phyloP scores from a whole-genome alignment of 495 filamentous ascomycete species.

The Daldinia childiae region DNA sequence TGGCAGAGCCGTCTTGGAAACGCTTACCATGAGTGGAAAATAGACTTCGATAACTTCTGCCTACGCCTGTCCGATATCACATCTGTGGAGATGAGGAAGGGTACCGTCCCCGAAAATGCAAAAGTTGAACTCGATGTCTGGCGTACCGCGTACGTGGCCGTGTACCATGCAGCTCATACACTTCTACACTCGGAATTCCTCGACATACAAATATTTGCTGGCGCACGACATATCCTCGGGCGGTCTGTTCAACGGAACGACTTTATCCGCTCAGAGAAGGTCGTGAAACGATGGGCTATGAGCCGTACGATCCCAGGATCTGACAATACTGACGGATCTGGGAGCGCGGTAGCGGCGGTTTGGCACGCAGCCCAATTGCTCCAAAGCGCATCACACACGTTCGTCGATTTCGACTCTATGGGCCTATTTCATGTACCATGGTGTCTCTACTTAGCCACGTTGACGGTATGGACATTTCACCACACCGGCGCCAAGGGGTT shows the following conservation, averaged over 20 bases:
- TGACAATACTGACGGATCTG: slow-evolving; percentile 5
- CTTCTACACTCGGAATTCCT: slow-evolving; percentile 63
- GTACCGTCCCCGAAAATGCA: slow-evolving; percentile 31
- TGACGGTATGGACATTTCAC: slow-evolving; percentile 64
- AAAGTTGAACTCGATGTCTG: slow-evolving; percentile 52
- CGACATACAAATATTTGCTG: slow-evolving; percentile 65
- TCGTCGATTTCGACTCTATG: slow-evolving; percentile 61
- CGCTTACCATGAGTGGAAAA: slow-evolving; percentile 64
- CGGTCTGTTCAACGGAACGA: slow-evolving; percentile 56
- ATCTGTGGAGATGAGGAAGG: slow-evolving; percentile 36
- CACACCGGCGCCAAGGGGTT: slow-evolving; percentile 33
- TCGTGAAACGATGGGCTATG: slow-evolving; percentile 55
- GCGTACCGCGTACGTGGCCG: slow-evolving; percentile 54
- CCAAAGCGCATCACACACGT: slow-evolving; percentile 56
- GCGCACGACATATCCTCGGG: slow-evolving; percentile 62
- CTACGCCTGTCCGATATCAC: slow-evolving; percentile 45
- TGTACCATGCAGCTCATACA: slow-evolving; percentile 63
- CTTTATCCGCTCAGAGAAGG: slow-evolving; percentile 55
- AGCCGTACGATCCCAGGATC: slow-evolving; percentile 2
- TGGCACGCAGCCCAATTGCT: slow-evolving; percentile 61
- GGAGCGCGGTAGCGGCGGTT: slow-evolving; percentile 48
- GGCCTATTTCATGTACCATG: slow-evolving; percentile 66
- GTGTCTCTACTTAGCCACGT: slow-evolving; percentile 65
- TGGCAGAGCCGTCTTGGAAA: slow-evolving; percentile 60
- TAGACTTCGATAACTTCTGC: slow-evolving; percentile 61